Conservation (phyloP, 1,284 basidiomycete genomes). For the Ustilago hordei region DNA sequence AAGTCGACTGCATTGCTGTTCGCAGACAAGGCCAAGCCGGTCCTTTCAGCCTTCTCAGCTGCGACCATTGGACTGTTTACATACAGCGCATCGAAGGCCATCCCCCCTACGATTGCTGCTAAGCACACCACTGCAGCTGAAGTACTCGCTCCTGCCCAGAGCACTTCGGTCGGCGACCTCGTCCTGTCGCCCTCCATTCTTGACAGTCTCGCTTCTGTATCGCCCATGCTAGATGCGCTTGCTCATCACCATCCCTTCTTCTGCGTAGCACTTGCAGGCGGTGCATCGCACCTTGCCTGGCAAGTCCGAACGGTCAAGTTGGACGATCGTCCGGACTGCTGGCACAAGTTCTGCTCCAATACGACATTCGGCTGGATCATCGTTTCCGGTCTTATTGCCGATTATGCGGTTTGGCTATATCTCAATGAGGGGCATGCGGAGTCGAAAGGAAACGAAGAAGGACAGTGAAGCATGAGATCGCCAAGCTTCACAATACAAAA, state of each 20-base stretch:
- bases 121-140: constrained; percentile 16
- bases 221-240: constrained; percentile 24
- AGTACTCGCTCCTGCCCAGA: constrained; percentile 9
- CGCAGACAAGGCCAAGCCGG: constrained; percentile 77
- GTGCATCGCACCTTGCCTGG: constrained; percentile 82
- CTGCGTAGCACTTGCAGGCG: constrained; percentile 78
- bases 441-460: neutral
- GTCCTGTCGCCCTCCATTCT: constrained; percentile 25
- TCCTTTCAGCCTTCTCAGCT: constrained; percentile 81
- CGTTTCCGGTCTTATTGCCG: constrained; percentile 83
- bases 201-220: constrained; percentile 13
- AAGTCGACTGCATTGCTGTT: constrained; percentile 94
- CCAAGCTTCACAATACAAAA: neutral
- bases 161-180: constrained; percentile 26
- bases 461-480: neutral
- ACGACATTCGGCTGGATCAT: constrained; percentile 89
- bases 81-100: constrained; percentile 72
- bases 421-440: constrained; percentile 12
- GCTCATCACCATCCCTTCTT: constrained; percentile 77
- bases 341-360: constrained; percentile 89
- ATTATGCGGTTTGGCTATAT: constrained; percentile 74
- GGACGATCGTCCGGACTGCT: constrained; percentile 84
- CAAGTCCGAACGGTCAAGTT: constrained; percentile 80
- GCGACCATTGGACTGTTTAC: constrained; percentile 81
- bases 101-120: constrained; percentile 22